Evolutionary conservation across 257 asterid species (phyloP).

Genomic region (Solanum habrochaites): DNA sequence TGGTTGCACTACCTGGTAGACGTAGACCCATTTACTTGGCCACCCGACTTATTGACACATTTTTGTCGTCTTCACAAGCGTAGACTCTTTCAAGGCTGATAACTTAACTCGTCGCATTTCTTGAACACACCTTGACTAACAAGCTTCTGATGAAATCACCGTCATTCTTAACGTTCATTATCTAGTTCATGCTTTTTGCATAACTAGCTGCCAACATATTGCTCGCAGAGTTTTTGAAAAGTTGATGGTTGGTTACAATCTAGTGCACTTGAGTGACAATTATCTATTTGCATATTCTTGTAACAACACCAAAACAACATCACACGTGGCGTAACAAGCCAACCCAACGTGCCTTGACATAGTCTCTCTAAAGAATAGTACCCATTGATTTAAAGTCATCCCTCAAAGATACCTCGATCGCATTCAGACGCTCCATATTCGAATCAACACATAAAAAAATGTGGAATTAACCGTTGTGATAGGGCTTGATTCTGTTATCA

Average conservation of each 20-base stretch:
- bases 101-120: not conserved
- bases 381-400: not conserved
- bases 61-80: not conserved
- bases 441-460: too few species aligned
- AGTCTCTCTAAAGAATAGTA: not conserved
- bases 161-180: too few species aligned
- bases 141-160: too few species aligned
- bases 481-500: not conserved
- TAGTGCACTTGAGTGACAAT: not conserved
- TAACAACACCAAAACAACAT: not conserved
- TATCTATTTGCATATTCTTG: not conserved
- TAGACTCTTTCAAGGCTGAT: not conserved
- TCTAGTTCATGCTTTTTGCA: not conserved
- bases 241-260: not conserved
- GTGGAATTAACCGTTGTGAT: fast-evolving
- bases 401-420: not conserved
- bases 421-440: fast-evolving
- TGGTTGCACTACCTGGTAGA: not conserved
- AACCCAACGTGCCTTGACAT: not conserved
- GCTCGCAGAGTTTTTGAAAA: not conserved
- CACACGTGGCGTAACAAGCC: not conserved
- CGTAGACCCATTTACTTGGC: not conserved
- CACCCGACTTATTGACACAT: not conserved
- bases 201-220: not conserved
- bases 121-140: not conserved